These are phyloP conservation scores for Phialophora verrucosa DNA, from an alignment of 2,329 filamentous ascomycete species.

Conservation along the genomic window DNA sequence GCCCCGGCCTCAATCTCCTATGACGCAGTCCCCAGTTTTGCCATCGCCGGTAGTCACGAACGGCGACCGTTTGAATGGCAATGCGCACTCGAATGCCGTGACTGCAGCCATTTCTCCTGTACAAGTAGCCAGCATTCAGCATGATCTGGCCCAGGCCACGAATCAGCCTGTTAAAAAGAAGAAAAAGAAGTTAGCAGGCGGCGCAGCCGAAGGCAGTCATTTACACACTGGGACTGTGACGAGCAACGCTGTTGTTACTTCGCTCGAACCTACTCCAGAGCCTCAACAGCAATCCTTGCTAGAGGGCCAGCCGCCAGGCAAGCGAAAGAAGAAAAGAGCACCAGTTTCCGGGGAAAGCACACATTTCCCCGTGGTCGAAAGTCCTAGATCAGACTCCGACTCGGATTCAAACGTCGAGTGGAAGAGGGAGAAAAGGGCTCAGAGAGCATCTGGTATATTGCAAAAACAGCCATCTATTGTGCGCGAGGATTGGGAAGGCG, in stretches of 20 bases:
- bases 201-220: conserved; percentile 41
- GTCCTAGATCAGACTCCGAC: conserved; percentile 38
- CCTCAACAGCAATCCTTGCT: background rate
- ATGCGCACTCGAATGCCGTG: conserved; percentile 1
- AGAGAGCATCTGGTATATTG: conserved; percentile 41
- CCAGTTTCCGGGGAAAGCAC: conserved; percentile 19
- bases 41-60: conserved; percentile 12
- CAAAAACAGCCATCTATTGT: conserved; percentile 49
- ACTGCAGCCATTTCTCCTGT: conserved; percentile 38
- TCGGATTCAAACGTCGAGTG: conserved; percentile 42
- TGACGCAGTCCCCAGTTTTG: conserved; percentile 18
- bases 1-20: conserved; percentile 42
- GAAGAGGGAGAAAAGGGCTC: conserved; percentile 36
- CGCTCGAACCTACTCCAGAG: conserved; percentile 42
- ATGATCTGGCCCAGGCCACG: conserved; percentile 38
- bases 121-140: conserved; percentile 40
- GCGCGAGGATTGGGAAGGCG: conserved; percentile 50
- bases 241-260: conserved; percentile 40
- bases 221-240: conserved; percentile 39
- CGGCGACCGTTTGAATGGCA: conserved; percentile 14
- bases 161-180: conserved; percentile 43
- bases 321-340: conserved; percentile 39
- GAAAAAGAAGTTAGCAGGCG: conserved; percentile 39
- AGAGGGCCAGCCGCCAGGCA: conserved; percentile 31
- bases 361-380: conserved; percentile 28